phyloP scores from a whole-genome alignment of 2,329 filamentous ascomycete genomes.

The Talaromyces sp. region DNA sequence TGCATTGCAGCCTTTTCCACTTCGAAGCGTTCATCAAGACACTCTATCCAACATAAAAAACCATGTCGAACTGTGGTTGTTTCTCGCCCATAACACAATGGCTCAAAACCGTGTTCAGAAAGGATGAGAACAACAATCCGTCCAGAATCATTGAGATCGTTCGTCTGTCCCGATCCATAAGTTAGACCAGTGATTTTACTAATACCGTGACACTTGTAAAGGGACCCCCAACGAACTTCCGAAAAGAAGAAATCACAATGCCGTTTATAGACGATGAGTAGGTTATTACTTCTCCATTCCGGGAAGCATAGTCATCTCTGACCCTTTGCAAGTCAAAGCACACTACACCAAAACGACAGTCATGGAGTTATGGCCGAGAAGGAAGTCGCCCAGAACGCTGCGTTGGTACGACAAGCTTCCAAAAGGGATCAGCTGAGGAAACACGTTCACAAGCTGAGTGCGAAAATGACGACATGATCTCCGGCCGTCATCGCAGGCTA shows the following conservation, averaged over 20 bases:
- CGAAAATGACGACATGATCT: conserved; percentile 1
- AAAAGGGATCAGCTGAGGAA: conserved; percentile 20
- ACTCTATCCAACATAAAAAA: neutral
- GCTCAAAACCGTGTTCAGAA: conserved; percentile 30
- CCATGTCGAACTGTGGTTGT: conserved; percentile 23
- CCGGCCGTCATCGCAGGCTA: too few species aligned
- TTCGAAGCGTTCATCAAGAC: neutral
- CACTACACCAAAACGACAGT: conserved; percentile 31
- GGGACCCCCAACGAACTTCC: conserved; percentile 41
- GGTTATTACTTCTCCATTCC: neutral
- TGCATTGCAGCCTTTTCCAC: neutral
- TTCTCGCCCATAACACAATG: conserved; percentile 33
- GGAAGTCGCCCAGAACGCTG: conserved; percentile 22
- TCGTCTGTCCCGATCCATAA: conserved; percentile 4
- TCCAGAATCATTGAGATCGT: conserved; percentile 34
- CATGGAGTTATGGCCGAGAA: conserved; percentile 27
- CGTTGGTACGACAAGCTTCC: conserved; percentile 23
- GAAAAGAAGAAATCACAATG: conserved; percentile 38
- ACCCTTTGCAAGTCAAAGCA: conserved; percentile 24
- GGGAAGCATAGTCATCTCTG: conserved; percentile 18
- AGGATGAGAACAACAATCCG: conserved; percentile 16
- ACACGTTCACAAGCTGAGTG: neutral
- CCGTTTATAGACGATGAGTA: conserved; percentile 38
- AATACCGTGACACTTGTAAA: conserved; percentile 14
- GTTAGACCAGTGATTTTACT: conserved; percentile 15